Percentiles rank a stretch among this genome's conserved stretches.
Conservation (phyloP, 768 basidiomycete genomes). For the Suillus sp. region DNA sequence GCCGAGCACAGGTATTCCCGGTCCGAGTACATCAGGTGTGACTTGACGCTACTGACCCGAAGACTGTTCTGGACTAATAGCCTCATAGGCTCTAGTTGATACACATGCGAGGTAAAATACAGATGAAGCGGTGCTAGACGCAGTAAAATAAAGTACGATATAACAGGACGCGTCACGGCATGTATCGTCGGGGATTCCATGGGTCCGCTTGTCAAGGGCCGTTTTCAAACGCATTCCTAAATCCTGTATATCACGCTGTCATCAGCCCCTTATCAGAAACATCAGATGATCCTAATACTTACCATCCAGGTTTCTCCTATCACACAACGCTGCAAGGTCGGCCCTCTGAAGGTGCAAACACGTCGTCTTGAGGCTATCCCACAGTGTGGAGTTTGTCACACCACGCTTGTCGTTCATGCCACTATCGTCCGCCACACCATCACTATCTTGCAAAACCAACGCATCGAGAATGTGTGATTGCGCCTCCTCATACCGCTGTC, state of each 20-base stretch:
- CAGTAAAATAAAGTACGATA: not conserved
- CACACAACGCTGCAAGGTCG: slow-evolving; percentile 78
- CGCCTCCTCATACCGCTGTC: slow-evolving; percentile 82
- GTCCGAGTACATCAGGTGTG: slow-evolving; percentile 27
- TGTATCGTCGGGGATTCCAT: too few species aligned
- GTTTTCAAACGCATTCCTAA: slow-evolving; percentile 12
- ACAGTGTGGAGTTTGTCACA: slow-evolving; percentile 75
- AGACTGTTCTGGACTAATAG: not conserved
- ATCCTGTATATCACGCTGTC: slow-evolving; percentile 12
- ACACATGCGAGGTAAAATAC: not conserved
- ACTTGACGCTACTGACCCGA: not conserved
- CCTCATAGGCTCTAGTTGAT: slow-evolving; percentile 6
- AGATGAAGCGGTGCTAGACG: slow-evolving; percentile 7
- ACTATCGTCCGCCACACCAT: slow-evolving; percentile 57
- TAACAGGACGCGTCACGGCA: not conserved
- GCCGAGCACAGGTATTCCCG: slow-evolving; percentile 5
- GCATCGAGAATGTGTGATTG: slow-evolving; percentile 88
- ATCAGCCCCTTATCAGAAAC: slow-evolving; percentile 3
- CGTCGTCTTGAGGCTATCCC: slow-evolving; percentile 86
- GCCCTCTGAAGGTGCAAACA: slow-evolving; percentile 78
- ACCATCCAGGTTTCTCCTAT: slow-evolving; percentile 70
- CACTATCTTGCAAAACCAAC: slow-evolving; percentile 84
- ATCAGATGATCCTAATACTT: slow-evolving; percentile 17
- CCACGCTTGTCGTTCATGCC: slow-evolving; percentile 58
- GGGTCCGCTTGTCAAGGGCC: slow-evolving; percentile 1